phyloP scores from a whole-genome alignment of 1,139 yeast genomes.

The Hansenula anomala region DNA sequence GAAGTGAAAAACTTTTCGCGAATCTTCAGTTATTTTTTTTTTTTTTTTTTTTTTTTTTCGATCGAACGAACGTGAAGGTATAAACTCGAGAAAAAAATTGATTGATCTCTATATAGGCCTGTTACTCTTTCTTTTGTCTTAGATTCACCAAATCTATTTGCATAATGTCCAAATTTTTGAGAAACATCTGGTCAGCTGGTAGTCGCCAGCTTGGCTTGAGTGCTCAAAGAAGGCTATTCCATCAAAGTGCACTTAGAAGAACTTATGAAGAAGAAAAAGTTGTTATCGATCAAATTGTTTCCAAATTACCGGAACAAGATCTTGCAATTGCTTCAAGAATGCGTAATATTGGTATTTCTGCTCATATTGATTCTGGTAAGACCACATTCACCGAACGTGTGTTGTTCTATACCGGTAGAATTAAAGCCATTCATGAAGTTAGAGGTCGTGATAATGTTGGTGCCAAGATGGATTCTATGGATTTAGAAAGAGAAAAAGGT shows the following conservation, averaged over 20 bases:
- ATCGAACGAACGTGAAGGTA: too few relatives aligned
- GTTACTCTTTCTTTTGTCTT: too few relatives aligned
- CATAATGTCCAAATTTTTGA: slow-evolving; percentile 16
- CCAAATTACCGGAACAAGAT: slow-evolving; percentile 54
- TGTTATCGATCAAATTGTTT: slow-evolving; percentile 53
- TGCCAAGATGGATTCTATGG: slow-evolving; percentile 99
- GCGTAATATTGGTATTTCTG: slow-evolving; percentile 96
- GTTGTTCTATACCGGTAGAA: slow-evolving; percentile 91
- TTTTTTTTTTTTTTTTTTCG: not conserved
- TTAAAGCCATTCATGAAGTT: slow-evolving; percentile 96
- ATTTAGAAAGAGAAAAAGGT: slow-evolving; percentile 95
- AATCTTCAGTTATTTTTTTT: not conserved
- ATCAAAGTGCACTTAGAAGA: slow-evolving; percentile 16
- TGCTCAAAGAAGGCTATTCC: slow-evolving; percentile 21
- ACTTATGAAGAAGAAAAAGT: slow-evolving; percentile 71
- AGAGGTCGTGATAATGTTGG: slow-evolving; percentile 98
- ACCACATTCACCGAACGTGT: slow-evolving; percentile 98
- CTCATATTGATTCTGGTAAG: slow-evolving; percentile 96
- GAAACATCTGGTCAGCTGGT: slow-evolving; percentile 10
- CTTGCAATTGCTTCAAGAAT: slow-evolving; percentile 46
- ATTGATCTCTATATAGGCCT: too few relatives aligned
- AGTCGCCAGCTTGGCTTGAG: slow-evolving; percentile 6
- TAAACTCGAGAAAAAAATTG: too few relatives aligned
- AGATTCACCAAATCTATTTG: too few relatives aligned
- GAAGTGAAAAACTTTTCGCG: not conserved